These are phyloP conservation scores for Hypsizygus marmoreus DNA, from an alignment of 768 basidiomycete genomes.

Conservation along the genomic window DNA sequence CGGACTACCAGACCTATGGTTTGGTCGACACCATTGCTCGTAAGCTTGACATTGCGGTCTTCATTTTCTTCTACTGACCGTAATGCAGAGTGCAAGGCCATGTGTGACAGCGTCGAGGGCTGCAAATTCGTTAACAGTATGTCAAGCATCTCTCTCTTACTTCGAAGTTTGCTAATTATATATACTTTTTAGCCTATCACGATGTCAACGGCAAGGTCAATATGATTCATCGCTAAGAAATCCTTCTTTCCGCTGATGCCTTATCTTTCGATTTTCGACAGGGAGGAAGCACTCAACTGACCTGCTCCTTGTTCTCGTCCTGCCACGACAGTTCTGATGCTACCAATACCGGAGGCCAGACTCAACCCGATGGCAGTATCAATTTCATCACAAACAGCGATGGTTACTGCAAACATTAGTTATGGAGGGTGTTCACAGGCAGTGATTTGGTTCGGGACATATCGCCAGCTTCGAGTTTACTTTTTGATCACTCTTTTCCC, in stretches of 20 bases:
- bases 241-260: constrained; percentile 6
- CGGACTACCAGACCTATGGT: constrained; percentile 44
- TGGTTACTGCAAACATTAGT: constrained; percentile 45
- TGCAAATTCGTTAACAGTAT: constrained; percentile 47
- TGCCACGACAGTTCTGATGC: constrained; percentile 41
- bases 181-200: constrained; percentile 35
- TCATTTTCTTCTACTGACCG: constrained; percentile 1
- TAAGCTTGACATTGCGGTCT: constrained; percentile 16
- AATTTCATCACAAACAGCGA: constrained; percentile 43
- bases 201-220: constrained; percentile 47
- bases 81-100: constrained; percentile 41
- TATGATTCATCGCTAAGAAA: neutral
- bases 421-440: too few relatives aligned
- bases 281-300: constrained; percentile 44
- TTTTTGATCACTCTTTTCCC: too few relatives aligned
- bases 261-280: constrained; percentile 13
- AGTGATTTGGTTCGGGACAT: too few relatives aligned
- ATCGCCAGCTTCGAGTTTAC: too few relatives aligned
- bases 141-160: constrained; percentile 14
- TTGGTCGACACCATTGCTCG: constrained; percentile 44
- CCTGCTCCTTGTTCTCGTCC: constrained; percentile 41
- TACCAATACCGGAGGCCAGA: constrained; percentile 44
- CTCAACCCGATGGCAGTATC: constrained; percentile 41
- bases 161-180: neutral
- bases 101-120: constrained; percentile 42